phyloP scores from a whole-genome alignment of 1,284 basidiomycete species.

The Clitocybe nebularis region DNA sequence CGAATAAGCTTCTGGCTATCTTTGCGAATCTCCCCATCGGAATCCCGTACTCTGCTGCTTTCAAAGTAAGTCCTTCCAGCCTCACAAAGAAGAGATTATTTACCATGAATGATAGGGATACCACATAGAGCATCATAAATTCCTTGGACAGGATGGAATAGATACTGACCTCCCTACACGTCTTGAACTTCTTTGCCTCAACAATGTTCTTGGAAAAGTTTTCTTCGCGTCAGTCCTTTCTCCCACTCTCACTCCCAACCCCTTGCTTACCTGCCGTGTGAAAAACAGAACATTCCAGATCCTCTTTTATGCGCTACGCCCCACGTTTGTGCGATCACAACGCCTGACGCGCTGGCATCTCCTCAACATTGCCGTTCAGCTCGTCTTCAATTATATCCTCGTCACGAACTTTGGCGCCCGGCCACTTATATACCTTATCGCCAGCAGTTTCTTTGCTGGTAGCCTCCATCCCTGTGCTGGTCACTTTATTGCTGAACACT shows the following conservation, averaged over 20 bases:
- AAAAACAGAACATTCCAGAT: slow-evolving; percentile 90
- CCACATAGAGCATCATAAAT: slow-evolving; percentile 94
- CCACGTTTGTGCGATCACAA: slow-evolving; percentile 90
- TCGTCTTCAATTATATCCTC: slow-evolving; percentile 72
- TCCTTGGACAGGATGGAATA: slow-evolving; percentile 92
- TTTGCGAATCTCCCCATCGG: slow-evolving; percentile 92
- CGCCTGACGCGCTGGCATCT: slow-evolving; percentile 81
- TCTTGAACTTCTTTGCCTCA: slow-evolving; percentile 81
- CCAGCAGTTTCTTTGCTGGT: slow-evolving; percentile 92
- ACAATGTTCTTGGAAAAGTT: slow-evolving; percentile 95
- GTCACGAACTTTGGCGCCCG: slow-evolving; percentile 56
- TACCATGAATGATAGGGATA: slow-evolving; percentile 53
- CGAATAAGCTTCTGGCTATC: slow-evolving; percentile 88
- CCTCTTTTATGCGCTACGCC: slow-evolving; percentile 95
- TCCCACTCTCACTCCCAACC: not conserved
- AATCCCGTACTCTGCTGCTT: slow-evolving; percentile 92
- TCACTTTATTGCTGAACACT: slow-evolving; percentile 98
- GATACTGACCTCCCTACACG: slow-evolving; percentile 93
- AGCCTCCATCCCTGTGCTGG: slow-evolving; percentile 93
- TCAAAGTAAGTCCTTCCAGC: slow-evolving; percentile 75
- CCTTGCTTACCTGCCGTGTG: not conserved
- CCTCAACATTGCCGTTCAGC: slow-evolving; percentile 70
- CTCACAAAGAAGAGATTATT: too few species aligned
- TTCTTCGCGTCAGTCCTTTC: slow-evolving; percentile 82
- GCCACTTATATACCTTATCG: slow-evolving; percentile 81